These are phyloP conservation scores for Colletotrichum sp. DNA, from an alignment of 2,329 filamentous ascomycete genomes.

Conservation along the genomic window DNA sequence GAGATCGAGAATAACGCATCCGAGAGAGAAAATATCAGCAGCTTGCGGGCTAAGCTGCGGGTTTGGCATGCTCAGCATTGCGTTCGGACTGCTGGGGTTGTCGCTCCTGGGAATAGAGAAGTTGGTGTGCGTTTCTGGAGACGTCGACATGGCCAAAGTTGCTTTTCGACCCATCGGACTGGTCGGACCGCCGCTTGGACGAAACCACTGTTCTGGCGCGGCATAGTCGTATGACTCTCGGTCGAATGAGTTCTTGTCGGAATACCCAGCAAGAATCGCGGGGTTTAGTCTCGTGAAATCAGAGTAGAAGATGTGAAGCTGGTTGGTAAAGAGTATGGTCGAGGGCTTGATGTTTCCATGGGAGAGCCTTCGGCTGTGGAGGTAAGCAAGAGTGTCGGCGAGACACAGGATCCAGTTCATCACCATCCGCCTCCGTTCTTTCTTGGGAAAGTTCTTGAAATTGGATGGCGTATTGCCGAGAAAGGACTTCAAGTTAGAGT, in stretches of 20 bases:
- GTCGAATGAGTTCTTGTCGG: conserved; percentile 57
- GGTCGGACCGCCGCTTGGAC: conserved; percentile 37
- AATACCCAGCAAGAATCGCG: conserved; percentile 32
- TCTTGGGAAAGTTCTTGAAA: conserved; percentile 67
- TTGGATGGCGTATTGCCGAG: conserved; percentile 66
- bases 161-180: conserved; percentile 37
- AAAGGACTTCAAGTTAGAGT: conserved; percentile 71
- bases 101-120: conserved; percentile 40
- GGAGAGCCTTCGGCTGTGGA: conserved; percentile 68
- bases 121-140: conserved; percentile 38
- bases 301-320: conserved; percentile 71
- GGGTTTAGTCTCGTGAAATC: conserved; percentile 60
- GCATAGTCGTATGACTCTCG: conserved; percentile 76
- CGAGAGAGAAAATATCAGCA: conserved; percentile 76
- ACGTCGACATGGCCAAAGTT: conserved; percentile 35
- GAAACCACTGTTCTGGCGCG: conserved; percentile 70
- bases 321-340: conserved; percentile 69
- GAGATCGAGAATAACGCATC: conserved; percentile 75
- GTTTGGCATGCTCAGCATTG: conserved; percentile 42
- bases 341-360: conserved; percentile 76
- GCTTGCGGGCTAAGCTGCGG: conserved; percentile 58
- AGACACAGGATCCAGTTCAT: conserved; percentile 80
- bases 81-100: conserved; percentile 31
- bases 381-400: conserved; percentile 68
- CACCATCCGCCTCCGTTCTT: conserved; percentile 62